A percentile compares a stretch with the other conserved stretches of the same genome.
Conservation (phyloP, 495 filamentous ascomycete genomes). For the Penicillium mononematosum region DNA sequence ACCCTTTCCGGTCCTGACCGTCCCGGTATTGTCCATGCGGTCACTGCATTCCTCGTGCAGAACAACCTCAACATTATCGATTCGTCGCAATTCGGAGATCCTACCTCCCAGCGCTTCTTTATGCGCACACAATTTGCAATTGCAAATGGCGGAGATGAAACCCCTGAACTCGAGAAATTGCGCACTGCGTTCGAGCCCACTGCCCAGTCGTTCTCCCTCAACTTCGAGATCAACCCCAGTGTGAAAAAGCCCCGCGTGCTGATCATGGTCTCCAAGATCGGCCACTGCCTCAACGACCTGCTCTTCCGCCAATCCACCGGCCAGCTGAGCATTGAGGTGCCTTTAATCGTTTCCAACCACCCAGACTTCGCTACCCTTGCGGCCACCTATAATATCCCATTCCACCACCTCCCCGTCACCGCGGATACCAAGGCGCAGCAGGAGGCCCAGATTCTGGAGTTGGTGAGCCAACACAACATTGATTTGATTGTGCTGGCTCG, state of each 20-base stretch:
- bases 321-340: conserved; percentile 64
- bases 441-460: conserved; percentile 62
- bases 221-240: conserved; percentile 61
- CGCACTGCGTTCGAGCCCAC: conserved; percentile 50
- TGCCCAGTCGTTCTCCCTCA: conserved; percentile 56
- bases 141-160: conserved; percentile 30
- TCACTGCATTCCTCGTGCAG: conserved; percentile 65
- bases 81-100: conserved; percentile 71
- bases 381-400: conserved; percentile 66
- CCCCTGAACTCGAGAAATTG: conserved; percentile 45
- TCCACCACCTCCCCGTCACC: conserved; percentile 70
- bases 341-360: conserved; percentile 69
- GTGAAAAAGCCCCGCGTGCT: conserved; percentile 64
- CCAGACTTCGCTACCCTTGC: conserved; percentile 66
- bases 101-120: conserved; percentile 66
- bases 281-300: conserved; percentile 78
- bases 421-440: conserved; percentile 66
- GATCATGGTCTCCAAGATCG: conserved; percentile 81
- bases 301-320: conserved; percentile 64
- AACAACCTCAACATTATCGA: conserved; percentile 71
- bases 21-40: conserved; percentile 72
- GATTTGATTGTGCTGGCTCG: conserved; percentile 75
- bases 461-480: conserved; percentile 60
- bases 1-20: conserved; percentile 74
- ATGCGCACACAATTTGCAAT: conserved; percentile 73